A percentile compares a stretch with the other conserved stretches of the same genome.
Evolutionary conservation across 805 yeast species (phyloP).

Genomic region (Naumovozyma dairenensis): DNA sequence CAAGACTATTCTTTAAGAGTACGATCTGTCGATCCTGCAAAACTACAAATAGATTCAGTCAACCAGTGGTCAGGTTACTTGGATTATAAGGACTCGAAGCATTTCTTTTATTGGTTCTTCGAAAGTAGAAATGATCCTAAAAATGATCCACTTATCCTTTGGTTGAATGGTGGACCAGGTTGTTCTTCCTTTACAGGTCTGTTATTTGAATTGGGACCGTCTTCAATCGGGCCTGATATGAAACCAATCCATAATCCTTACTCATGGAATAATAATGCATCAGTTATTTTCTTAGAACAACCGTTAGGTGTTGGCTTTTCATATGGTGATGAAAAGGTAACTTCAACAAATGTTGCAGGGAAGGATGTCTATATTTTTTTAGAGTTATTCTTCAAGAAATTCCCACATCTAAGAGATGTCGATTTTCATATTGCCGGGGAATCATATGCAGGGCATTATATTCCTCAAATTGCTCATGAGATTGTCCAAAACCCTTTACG

Average conservation of each 20-base stretch:
- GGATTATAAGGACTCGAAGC: conserved; percentile 69
- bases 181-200: conserved; percentile 87
- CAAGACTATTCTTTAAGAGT: conserved; percentile 17
- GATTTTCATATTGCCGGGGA: conserved; percentile 77
- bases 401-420: conserved; percentile 55
- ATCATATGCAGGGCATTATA: conserved; percentile 77
- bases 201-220: conserved; percentile 86
- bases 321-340: conserved; percentile 52
- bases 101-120: conserved; percentile 87
- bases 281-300: conserved; percentile 85
- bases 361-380: conserved; percentile 79
- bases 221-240: conserved; percentile 53
- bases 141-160: conserved; percentile 73
- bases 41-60: conserved; percentile 67
- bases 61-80: conserved; percentile 78
- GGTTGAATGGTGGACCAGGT: conserved; percentile 97
- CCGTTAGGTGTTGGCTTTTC: conserved; percentile 92
- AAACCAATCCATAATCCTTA: conserved; percentile 69
- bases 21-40: conserved; percentile 19
- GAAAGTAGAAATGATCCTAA: conserved; percentile 83
- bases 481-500: conserved; percentile 38
- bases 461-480: conserved; percentile 58
- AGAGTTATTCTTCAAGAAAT: conserved; percentile 71
- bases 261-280: conserved; percentile 89
- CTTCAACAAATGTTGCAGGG: conserved; percentile 73